Evolutionary conservation across 768 basidiomycete genomes (phyloP).

Genomic region (Inosperma sp.): DNA sequence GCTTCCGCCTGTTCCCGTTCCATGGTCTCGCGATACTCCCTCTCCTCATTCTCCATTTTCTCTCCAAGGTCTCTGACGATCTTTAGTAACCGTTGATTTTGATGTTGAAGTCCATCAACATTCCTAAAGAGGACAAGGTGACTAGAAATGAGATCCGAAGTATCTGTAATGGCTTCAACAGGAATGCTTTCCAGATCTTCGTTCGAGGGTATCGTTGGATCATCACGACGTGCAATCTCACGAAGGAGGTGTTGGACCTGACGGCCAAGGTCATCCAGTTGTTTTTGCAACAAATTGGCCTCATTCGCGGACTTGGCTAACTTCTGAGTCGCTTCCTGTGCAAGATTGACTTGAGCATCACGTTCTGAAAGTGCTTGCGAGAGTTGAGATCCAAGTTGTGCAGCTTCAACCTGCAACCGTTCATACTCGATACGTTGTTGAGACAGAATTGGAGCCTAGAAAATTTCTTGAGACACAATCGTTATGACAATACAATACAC

Average conservation of each 20-base stretch:
- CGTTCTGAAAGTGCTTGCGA: constrained; percentile 70
- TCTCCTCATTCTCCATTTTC: constrained; percentile 83
- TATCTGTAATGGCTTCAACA: constrained; percentile 44
- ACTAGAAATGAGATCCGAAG: constrained; percentile 80
- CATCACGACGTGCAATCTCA: constrained; percentile 75
- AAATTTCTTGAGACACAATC: constrained; percentile 5
- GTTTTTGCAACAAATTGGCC: constrained; percentile 64
- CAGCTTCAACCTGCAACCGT: constrained; percentile 72
- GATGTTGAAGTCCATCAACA: constrained; percentile 76
- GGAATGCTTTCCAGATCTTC: constrained; percentile 50
- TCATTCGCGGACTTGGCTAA: constrained; percentile 54
- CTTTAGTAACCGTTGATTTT: constrained; percentile 85
- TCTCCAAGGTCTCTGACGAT: constrained; percentile 78
- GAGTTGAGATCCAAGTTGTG: constrained; percentile 77
- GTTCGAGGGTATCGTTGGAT: constrained; percentile 75
- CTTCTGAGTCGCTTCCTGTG: constrained; percentile 62
- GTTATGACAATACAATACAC: constrained; percentile 19
- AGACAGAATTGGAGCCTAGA: constrained; percentile 81
- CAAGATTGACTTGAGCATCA: constrained; percentile 52
- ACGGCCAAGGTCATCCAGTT: constrained; percentile 75
- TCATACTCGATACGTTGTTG: constrained; percentile 91
- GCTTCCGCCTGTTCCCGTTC: constrained; percentile 76
- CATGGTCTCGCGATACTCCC: constrained; percentile 63
- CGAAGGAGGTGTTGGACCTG: constrained; percentile 80
- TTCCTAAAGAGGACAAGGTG: constrained; percentile 84